Base-by-base conservation (phyloP, 108 stramenopile genomes). In the Hondaea fermentalgiana region DNA sequence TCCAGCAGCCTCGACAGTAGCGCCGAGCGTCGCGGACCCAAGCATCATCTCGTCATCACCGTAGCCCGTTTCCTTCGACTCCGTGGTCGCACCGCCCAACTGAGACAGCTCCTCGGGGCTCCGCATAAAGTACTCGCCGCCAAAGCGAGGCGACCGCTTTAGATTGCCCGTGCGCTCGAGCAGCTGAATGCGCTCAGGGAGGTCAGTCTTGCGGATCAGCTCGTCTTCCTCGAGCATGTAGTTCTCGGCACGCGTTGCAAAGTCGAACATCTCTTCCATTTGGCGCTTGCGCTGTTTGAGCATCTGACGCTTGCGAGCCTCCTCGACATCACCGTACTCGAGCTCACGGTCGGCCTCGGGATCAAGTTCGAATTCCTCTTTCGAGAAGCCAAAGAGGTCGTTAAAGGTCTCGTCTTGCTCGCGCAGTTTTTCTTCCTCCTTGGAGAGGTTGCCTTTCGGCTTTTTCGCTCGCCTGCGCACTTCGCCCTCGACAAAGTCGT, bases 241-340 rank as follows among this genome's bases (percentile, higher is more conserved):
- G 51, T 83, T 83, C 28, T 83, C 76, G 19, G 76, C 76, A 23
- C 76, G 76, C 12, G 51, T 53, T 1, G 45, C n/a, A 4, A 83
- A 83, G n/a, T 83, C 76, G 28, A 83, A 83, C 76, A 83, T 83
- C 76, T 83, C 76, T 23, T 83, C 76, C 49, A 83, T 83, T 4
- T 83, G 76, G 23, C 45, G n/a, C 51, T 83, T 83, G 49, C 45
- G 49, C 76, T 83, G 76, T 17, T 69, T 69, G 76, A 14, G 49
- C n/a, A 83, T 43, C 49, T 53, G 76, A 2, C 28, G 19, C 17
- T 53, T 45, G 45, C 76, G 49, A 45, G 49, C 49, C 76, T 83
- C 76, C 51, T 83, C 76, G 49, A 28, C 51, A 4, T 53, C 45
- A 3, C 51, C 76, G n/a, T 47, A 53, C 51, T 83, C 76, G n/a